Base-by-base conservation (phyloP, 106 monocot genomes). In the Dendrobium catenatum region DNA sequence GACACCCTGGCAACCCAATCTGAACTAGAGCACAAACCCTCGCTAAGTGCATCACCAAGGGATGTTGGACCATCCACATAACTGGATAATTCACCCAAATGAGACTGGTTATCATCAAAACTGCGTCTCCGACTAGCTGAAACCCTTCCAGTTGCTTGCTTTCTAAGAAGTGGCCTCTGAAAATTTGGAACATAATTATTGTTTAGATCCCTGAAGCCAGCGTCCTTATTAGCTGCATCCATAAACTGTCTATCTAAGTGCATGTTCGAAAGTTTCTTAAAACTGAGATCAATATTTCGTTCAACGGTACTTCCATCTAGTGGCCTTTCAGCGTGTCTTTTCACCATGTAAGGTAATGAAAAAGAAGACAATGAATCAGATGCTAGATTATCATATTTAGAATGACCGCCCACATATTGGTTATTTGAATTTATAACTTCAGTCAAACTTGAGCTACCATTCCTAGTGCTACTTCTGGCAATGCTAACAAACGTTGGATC, bases 1-100 rank as follows among this genome's bases (percentile, higher is more conserved):
- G 99, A 91, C 78, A 99, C 99, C 75, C 99, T 85, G 56, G 88
- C 93, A 55, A 89, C 85, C 99, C 99, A 99, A 81, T 99, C 99
- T 42, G 99, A 99, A 83, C 75, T 95, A 58, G 99, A 85, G 78
- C 90, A 89, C 74, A 99, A 82, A 72, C 99, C 99, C 83, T 93
- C 93, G 59, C 81, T 68, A 81, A 99, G 95, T 33, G 91, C 99
- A 89, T 99, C 95, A 86, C 40, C 88, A 40, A 99, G 87, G 56
- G 99, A 90, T 77, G 90, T 84, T 41, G 95, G 95, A 75, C 88
- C 93, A 84, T 91, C 95, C 33, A 92, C 80, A 86, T 87, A 95
- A 56, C 81, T 82, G 79, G 84, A 78, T 83, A 91, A 83, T 79
- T 99, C 95, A 84, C 87, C 84, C 75, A 86, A 27, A 48, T 80